These are phyloP conservation scores for Diphasiastrum complanatum DNA, from an alignment of 83 land plant species.

Conservation along the genomic window DNA sequence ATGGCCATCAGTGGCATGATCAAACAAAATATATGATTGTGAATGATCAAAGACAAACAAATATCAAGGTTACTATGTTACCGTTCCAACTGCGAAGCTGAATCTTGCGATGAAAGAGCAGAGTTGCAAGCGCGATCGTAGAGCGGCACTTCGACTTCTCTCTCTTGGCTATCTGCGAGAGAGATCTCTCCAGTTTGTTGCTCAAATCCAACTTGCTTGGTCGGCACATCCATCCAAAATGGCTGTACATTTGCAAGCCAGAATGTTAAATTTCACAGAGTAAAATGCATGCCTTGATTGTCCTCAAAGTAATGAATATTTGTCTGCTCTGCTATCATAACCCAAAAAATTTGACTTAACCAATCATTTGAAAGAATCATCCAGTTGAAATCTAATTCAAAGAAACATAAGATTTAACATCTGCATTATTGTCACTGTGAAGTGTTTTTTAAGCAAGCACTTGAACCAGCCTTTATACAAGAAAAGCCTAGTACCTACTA, in stretches of 20 bases:
- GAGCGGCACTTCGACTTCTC: slow-evolving; percentile 46
- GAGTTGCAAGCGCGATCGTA: slow-evolving; percentile 77
- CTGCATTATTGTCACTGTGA: no score
- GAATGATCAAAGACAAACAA: background rate
- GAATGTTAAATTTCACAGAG: background rate
- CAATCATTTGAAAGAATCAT: no score
- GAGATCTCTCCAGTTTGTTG: slow-evolving; percentile 17
- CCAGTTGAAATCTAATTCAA: no score
- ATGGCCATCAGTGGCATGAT: background rate
- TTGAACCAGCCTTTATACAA: no score
- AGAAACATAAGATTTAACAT: no score
- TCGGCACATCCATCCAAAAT: slow-evolving; percentile 83
- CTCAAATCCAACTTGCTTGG: slow-evolving; percentile 30
- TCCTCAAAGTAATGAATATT: no score
- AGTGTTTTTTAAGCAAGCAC: no score
- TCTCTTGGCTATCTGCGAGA: slow-evolving; percentile 28
- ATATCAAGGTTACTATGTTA: slow-evolving; percentile 17
- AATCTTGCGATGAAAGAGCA: slow-evolving; percentile 43
- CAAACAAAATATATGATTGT: background rate
- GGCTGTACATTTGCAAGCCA: slow-evolving; percentile 38
- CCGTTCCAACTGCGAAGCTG: slow-evolving; percentile 40
- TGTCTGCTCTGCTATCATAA: no score
- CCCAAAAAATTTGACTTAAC: no score
- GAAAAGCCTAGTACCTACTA: no score
- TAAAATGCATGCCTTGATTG: no score